These are phyloP conservation scores for Epichloe brachyelytri DNA, from an alignment of 2,329 filamentous ascomycete genomes.

Conservation along the genomic window DNA sequence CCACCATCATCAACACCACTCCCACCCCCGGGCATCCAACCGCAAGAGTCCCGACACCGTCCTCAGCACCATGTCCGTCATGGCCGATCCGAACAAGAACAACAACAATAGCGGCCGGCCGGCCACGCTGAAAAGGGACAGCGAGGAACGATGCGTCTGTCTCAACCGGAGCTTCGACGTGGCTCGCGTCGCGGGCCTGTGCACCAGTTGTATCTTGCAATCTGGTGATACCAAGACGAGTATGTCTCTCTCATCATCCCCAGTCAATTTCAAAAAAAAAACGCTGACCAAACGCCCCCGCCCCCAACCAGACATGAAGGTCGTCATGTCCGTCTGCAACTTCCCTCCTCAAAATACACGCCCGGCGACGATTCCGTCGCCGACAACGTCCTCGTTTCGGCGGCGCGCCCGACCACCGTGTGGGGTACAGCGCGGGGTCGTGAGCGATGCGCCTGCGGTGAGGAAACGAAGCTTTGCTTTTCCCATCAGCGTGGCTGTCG, in stretches of 20 bases:
- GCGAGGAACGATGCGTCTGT: slow-evolving; percentile 25
- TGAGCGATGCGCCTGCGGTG: background rate
- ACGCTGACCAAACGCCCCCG: background rate
- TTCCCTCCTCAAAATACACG: slow-evolving; percentile 19
- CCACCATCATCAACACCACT: background rate
- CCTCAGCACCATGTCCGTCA: slow-evolving; percentile 1
- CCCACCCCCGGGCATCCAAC: background rate
- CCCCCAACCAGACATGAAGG: slow-evolving; percentile 18
- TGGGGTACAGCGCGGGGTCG: slow-evolving; percentile 6
- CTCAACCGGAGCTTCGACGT: slow-evolving; percentile 28
- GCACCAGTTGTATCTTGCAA: slow-evolving; percentile 24
- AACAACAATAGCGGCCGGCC: background rate
- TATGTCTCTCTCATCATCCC: slow-evolving; percentile 7
- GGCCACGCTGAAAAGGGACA: slow-evolving; percentile 5
- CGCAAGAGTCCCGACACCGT: background rate
- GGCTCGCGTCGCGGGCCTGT: slow-evolving; percentile 22
- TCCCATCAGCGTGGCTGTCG: too few species aligned
- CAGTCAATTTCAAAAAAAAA: slow-evolving; percentile 4
- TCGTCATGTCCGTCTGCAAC: slow-evolving; percentile 23
- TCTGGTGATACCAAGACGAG: slow-evolving; percentile 19
- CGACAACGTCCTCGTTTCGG: slow-evolving; percentile 21
- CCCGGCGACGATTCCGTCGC: slow-evolving; percentile 18
- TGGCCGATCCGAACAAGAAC: background rate
- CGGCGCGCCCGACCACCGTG: slow-evolving; percentile 14
- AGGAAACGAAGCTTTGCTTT: too few species aligned